Evolutionary conservation across 176 grass and related monocot genomes (phyloP).

Genomic region (Pharus latifolius): DNA sequence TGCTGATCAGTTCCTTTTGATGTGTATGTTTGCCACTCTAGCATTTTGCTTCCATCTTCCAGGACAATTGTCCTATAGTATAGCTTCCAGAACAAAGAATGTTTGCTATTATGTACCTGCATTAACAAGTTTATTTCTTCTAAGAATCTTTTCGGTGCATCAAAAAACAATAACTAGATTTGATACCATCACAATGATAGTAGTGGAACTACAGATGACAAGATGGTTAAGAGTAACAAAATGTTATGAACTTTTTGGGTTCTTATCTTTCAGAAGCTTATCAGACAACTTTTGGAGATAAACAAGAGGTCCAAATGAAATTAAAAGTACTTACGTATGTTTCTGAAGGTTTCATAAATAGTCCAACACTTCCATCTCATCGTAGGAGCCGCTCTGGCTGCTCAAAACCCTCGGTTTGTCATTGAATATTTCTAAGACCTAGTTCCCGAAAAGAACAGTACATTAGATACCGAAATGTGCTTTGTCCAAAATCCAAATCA

Average conservation of each 20-base stretch:
- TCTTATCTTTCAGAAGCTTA: neutral
- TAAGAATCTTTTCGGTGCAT: neutral
- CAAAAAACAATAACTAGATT: neutral
- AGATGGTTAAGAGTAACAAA: neutral
- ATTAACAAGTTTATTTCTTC: neutral
- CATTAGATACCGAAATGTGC: neutral
- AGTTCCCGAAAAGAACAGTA: slow-evolving; percentile 10
- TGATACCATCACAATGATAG: neutral
- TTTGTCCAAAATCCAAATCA: neutral
- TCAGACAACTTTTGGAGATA: neutral
- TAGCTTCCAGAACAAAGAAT: neutral
- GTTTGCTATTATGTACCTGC: slow-evolving; percentile 24
- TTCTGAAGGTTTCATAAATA: slow-evolving; percentile 35
- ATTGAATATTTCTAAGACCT: slow-evolving; percentile 94
- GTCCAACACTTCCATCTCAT: slow-evolving; percentile 60
- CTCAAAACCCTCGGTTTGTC: slow-evolving; percentile 68
- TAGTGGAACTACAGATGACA: neutral
- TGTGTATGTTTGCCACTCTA: neutral
- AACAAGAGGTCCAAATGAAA: neutral
- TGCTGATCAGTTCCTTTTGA: neutral
- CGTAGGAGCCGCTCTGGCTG: slow-evolving; percentile 27
- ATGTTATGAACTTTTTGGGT: neutral
- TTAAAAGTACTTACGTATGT: slow-evolving; percentile 19
- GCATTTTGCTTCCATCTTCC: neutral
- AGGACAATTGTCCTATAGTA: neutral